Conservation (phyloP, 2,329 filamentous ascomycete genomes). For the Diplodia corticola region DNA sequence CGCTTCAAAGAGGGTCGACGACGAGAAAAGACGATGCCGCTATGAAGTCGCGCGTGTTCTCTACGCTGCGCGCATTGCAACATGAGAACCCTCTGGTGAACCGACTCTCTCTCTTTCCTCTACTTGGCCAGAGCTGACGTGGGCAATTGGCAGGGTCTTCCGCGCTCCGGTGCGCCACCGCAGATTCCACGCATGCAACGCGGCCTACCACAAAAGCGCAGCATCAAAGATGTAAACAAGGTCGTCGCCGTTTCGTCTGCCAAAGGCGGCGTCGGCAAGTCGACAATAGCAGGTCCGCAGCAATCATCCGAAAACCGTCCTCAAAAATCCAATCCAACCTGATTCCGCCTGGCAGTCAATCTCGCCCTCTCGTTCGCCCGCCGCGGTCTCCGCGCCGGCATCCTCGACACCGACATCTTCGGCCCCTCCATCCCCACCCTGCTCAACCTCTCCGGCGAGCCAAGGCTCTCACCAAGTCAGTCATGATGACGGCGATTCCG, state of each 20-base stretch:
- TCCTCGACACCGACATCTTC: constrained; percentile 95
- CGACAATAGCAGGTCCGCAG: constrained; percentile 74
- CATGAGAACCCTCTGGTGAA: constrained; percentile 89
- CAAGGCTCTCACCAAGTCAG: constrained; percentile 70
- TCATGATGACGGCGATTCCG: constrained; percentile 27
- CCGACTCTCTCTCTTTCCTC: too few species aligned
- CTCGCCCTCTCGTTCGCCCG: constrained; percentile 83
- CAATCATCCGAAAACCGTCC: background rate
- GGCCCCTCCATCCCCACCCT: constrained; percentile 92
- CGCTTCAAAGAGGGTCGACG: background rate
- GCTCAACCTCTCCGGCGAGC: constrained; percentile 77
- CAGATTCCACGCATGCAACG: constrained; percentile 74
- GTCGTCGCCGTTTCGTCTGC: constrained; percentile 97
- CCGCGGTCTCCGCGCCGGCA: constrained; percentile 76
- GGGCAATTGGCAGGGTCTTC: constrained; percentile 67
- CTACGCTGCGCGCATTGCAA: constrained; percentile 49
- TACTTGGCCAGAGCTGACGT: background rate
- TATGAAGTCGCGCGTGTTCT: constrained; percentile 55
- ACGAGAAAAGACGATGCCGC: constrained; percentile 20
- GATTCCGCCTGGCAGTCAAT: constrained; percentile 58
- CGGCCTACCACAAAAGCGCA: constrained; percentile 76
- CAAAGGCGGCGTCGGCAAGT: constrained; percentile 98
- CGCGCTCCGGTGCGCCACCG: constrained; percentile 67
- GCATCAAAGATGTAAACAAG: constrained; percentile 81
- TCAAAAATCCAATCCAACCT: background rate